Evolutionary conservation across 495 filamentous ascomycete species (phyloP).

Genomic region (Xylaria grammica): DNA sequence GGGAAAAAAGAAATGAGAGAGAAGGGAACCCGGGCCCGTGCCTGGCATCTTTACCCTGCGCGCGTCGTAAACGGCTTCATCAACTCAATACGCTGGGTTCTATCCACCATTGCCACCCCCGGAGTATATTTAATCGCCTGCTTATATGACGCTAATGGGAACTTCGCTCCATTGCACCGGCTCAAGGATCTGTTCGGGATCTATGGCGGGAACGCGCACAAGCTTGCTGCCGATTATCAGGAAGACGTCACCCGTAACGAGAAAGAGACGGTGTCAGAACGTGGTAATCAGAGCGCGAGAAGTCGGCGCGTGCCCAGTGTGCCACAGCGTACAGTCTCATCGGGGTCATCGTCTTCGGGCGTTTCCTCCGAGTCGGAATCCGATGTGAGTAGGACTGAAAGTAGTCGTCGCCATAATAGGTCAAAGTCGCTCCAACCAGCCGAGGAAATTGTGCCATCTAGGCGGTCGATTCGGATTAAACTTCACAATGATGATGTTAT

Average conservation of each 20-base stretch:
- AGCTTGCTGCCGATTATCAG: conserved; percentile 45
- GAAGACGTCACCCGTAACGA: conserved; percentile 40
- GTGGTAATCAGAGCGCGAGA: conserved; percentile 18
- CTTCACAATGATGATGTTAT: conserved; percentile 80
- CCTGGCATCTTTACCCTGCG: conserved; percentile 62
- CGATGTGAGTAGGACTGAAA: conserved; percentile 42
- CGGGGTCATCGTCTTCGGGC: conserved; percentile 62
- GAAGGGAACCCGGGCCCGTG: conserved; percentile 41
- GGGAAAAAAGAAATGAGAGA: conserved; percentile 40
- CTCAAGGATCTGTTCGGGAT: conserved; percentile 62
- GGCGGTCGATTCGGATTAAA: conserved; percentile 89
- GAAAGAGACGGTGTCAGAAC: conserved; percentile 29
- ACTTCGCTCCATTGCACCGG: conserved; percentile 73
- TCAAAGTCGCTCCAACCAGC: conserved; percentile 57
- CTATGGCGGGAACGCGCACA: conserved; percentile 41
- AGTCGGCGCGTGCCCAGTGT: conserved; percentile 30
- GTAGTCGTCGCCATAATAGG: conserved; percentile 52
- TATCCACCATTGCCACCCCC: conserved; percentile 78
- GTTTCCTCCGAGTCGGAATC: conserved; percentile 67
- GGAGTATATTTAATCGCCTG: conserved; percentile 79
- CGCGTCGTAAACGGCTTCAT: conserved; percentile 62
- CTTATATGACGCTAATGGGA: conserved; percentile 79
- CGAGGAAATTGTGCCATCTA: conserved; percentile 68
- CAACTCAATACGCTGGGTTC: conserved; percentile 72
- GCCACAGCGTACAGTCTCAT: conserved; percentile 54